phyloP scores from a whole-genome alignment of 2,329 filamentous ascomycete species.

The Sphaerulina vaccinii region DNA sequence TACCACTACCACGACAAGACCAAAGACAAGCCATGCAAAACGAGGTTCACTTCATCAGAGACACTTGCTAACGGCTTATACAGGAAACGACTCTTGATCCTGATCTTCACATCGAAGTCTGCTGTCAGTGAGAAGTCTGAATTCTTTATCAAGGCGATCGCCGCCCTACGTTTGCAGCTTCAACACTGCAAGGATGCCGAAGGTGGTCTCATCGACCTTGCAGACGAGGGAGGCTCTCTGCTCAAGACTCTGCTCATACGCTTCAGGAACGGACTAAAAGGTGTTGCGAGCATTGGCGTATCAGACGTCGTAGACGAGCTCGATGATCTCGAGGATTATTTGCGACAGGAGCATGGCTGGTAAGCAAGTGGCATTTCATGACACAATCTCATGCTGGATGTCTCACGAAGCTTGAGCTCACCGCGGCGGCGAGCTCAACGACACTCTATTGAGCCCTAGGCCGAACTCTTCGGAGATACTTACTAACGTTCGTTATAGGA shows the following conservation, averaged over 20 bases:
- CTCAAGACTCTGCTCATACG: conserved; percentile 53
- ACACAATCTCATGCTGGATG: too few species aligned
- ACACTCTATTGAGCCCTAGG: too few species aligned
- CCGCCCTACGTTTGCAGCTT: conserved; percentile 53
- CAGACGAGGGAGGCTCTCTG: conserved; percentile 51
- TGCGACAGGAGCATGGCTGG: conserved; percentile 58
- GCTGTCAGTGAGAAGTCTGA: conserved; percentile 50
- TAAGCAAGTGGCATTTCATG: too few species aligned
- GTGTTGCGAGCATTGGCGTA: conserved; percentile 41
- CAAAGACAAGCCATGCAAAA: too few species aligned
- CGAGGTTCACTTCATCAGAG: too few species aligned
- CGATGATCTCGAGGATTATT: conserved; percentile 54
- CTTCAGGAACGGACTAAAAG: conserved; percentile 54
- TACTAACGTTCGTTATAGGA: too few species aligned
- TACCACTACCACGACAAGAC: too few species aligned
- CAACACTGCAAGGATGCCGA: conserved; percentile 59
- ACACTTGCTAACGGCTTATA: too few species aligned
- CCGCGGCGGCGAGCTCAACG: too few species aligned
- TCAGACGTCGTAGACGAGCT: conserved; percentile 53
- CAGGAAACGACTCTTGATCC: conserved; percentile 57
- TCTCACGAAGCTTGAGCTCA: too few species aligned
- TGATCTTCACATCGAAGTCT: conserved; percentile 57
- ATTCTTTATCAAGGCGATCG: conserved; percentile 55
- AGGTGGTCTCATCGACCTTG: conserved; percentile 60
- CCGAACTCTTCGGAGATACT: too few species aligned